Evolutionary conservation across 2,329 filamentous ascomycete genomes (phyloP), one percentile per base, ranked within the genome.

Genomic region (Trichoderma hamatum): DNA sequence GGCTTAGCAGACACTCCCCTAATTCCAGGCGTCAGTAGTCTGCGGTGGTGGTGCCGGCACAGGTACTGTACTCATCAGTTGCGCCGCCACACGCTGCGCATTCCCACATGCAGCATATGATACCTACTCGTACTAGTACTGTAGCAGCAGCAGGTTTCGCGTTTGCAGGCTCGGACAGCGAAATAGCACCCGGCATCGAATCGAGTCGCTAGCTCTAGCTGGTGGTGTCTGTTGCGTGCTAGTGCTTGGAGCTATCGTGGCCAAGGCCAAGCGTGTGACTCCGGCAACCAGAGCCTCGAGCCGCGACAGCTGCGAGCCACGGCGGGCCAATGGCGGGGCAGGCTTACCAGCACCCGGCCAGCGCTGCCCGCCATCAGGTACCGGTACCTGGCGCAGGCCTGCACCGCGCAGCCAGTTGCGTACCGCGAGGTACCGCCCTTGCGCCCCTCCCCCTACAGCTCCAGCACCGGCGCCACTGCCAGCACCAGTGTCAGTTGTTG

Each of bases 221-320:
- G 46, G 36, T 66, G 51, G 46, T 65, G 62, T 34, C 63, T 52
- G 30, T 58, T 32, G 26, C 26, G 63, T 36, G 19, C 39, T 66
- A 59, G 63, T 36, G 54, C 61, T 34, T 32, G 63, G 54, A 56
- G 49, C 49, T 65, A 65, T 56, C 52, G 49, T 51, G 32, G 52
- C n/a, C 51, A 49, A 21, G 46, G 46, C 46, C 46, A 49, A 49
- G 63, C 63, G 63, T 66, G 63, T 58, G 54, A 66, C 63, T 66
- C 54, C 63, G 63, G 63, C 63, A 66, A 66, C 54, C 54, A 66
- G 54, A 66, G 63, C 63, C 63, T 66, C 46, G 63, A 66, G 52
- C 63, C 63, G 34, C 52, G 63, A 66, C 24, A 56, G 51, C 52
- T 66, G 63, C 52, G 63, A 66, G 49, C 36, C 26, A 46, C 36